Conservation (phyloP, 768 basidiomycete species). For the Russula olivacea region DNA sequence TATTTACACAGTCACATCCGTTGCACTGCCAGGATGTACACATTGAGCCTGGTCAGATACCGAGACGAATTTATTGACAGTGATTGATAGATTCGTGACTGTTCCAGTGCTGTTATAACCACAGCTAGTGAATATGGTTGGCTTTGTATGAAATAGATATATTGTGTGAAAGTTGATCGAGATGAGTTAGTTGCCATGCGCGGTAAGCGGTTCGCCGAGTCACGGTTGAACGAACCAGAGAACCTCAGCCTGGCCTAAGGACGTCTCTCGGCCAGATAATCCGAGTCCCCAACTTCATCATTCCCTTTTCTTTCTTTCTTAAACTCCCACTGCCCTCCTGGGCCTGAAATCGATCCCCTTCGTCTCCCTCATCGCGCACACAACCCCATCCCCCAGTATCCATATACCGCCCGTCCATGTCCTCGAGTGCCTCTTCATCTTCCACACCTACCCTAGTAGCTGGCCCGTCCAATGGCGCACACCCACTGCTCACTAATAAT, state of each 20-base stretch:
- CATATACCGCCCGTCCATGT: constrained; percentile 18
- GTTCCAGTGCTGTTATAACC: background rate
- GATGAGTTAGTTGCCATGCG: background rate
- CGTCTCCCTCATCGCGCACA: constrained; percentile 4
- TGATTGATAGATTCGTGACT: background rate
- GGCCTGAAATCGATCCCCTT: constrained; percentile 8
- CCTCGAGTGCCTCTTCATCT: constrained; percentile 37
- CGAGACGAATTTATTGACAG: too few species aligned
- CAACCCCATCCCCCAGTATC: constrained; percentile 24
- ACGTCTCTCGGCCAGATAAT: background rate
- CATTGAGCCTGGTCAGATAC: background rate
- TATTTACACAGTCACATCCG: background rate
- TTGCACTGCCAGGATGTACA: background rate
- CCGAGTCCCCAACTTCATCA: background rate
- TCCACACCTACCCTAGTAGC: constrained; percentile 39
- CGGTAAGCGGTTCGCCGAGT: background rate
- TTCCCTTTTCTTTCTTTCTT: constrained; percentile 10
- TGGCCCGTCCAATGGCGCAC: constrained; percentile 50
- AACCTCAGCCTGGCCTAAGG: background rate
- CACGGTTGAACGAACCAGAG: constrained; percentile 14
- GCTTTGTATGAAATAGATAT: too few species aligned
- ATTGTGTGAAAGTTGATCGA: background rate
- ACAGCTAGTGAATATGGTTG: background rate
- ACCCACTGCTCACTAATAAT: constrained; percentile 49
- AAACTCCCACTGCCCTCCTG: background rate